Base-by-base conservation (phyloP, 2,329 filamentous ascomycete species). In the Xylariaceae sp. region DNA sequence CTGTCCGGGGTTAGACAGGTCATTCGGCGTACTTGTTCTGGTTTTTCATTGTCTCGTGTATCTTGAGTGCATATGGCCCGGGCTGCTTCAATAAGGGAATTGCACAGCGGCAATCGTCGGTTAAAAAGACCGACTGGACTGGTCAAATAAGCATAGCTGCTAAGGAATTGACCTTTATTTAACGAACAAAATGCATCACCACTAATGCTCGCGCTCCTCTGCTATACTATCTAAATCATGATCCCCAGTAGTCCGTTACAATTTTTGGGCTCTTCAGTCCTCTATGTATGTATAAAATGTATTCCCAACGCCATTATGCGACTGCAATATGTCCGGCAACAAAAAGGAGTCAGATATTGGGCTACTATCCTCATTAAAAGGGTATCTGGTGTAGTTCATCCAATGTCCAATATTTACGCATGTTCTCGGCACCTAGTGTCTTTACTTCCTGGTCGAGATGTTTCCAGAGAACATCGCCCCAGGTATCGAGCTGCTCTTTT, bases 371-470 rank as follows among this genome's bases (percentile, higher is more conserved):
- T 19, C 12, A 50, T 47, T 33, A 91, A 74, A 91, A 89, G 1
- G 82, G 84, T 73, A 94, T 78, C 47, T 73, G 71, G 67, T 71
- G 75, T 69, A 96, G 85, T 76, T 96, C 91, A 43, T 89, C 83
- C 54, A 84, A 60, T 0, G 77, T 87, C 89, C 89, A 96, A 69
- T 88, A 91, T 69, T 77, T 83, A 60, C 89, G 79, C 91, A 96
- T 96, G 67, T 93, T 95, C 69, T 94, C 88, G 42, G 90, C 90
- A 2, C 86, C 82, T 31, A 96, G 70, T 59, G 88, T 81, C 69
- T 77, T 74, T 7, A 96, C 90, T 76, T 96, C 91, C 62, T 92
- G 86, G 63, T 94, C 89, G 54, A 96, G 73, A 76, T 96, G 91
- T 64, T 74, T 75, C 88, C 90, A 93, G 45, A 96, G 69, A 57